These are phyloP conservation scores for Knoxia roxburghii DNA, from an alignment of 257 asterid genomes.

Conservation along the genomic window DNA sequence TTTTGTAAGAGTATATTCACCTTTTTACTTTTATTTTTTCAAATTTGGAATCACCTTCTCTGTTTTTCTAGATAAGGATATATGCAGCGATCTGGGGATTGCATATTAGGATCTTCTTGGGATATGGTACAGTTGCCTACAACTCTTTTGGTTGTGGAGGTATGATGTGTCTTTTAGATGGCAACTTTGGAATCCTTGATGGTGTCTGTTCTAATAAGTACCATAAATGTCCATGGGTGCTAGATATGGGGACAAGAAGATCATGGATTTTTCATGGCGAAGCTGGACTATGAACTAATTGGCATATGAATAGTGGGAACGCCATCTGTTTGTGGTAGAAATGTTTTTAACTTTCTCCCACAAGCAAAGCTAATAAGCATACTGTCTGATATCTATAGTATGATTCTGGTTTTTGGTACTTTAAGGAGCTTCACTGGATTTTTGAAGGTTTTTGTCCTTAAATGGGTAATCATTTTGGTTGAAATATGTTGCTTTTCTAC, in stretches of 20 bases:
- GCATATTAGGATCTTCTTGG: constrained; percentile 73
- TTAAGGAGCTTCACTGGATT: constrained; percentile 27
- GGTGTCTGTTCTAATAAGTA: constrained; percentile 79
- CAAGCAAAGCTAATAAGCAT: constrained; percentile 33
- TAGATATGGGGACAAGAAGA: constrained; percentile 76
- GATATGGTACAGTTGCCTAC: constrained; percentile 67
- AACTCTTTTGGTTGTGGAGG: constrained; percentile 73
- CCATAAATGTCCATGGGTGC: constrained; percentile 83
- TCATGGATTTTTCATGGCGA: constrained; percentile 67
- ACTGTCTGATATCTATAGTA: constrained; percentile 18
- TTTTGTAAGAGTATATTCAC: constrained; percentile 17
- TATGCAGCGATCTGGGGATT: constrained; percentile 75
- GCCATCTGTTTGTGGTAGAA: constrained; percentile 51
- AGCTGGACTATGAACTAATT: constrained; percentile 74
- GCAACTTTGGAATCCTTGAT: constrained; percentile 61
- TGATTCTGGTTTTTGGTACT: constrained; percentile 37
- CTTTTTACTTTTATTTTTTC: constrained; percentile 19
- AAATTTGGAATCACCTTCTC: constrained; percentile 39
- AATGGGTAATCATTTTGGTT: constrained; percentile 39
- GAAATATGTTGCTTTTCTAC: constrained; percentile 12
- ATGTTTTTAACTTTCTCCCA: constrained; percentile 35
- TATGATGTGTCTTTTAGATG: constrained; percentile 66
- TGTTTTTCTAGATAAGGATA: constrained; percentile 76
- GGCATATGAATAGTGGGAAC: constrained; percentile 53
- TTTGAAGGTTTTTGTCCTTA: constrained; percentile 31